Evolutionary conservation across 768 basidiomycete genomes (phyloP).

Genomic region (Boletales sp.): DNA sequence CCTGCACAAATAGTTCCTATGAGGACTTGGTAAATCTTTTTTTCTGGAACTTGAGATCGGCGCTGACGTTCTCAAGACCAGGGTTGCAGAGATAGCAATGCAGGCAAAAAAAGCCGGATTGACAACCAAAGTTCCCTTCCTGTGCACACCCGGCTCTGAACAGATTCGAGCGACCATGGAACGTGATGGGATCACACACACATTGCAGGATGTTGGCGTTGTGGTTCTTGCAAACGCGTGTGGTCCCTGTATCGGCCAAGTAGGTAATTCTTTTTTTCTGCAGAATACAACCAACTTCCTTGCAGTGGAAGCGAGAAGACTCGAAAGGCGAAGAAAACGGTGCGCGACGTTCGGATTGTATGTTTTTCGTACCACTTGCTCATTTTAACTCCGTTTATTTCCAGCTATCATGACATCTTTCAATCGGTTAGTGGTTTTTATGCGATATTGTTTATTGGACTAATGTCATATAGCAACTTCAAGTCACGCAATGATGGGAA

Average conservation of each 20-base stretch:
- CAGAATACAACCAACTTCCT: conserved; percentile 3
- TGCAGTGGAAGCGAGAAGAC: conserved; percentile 89
- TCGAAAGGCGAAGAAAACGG: conserved; percentile 89
- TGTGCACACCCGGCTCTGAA: conserved; percentile 90
- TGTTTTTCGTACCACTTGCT: not conserved
- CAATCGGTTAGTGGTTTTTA: conserved; percentile 61
- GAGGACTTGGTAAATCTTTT: conserved; percentile 73
- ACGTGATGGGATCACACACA: conserved; percentile 81
- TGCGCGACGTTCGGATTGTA: conserved; percentile 30
- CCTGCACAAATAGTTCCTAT: conserved; percentile 99
- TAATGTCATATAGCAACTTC: conserved; percentile 51
- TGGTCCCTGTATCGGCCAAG: conserved; percentile 97
- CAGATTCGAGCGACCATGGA: conserved; percentile 98
- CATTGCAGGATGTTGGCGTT: conserved; percentile 87
- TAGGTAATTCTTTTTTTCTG: conserved; percentile 24
- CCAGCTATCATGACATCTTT: conserved; percentile 94
- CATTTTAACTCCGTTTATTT: not conserved
- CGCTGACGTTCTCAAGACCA: conserved; percentile 51
- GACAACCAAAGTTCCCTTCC: conserved; percentile 78
- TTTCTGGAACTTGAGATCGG: not conserved
- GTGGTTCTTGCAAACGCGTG: conserved; percentile 96
- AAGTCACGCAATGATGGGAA: conserved; percentile 98
- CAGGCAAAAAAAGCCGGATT: conserved; percentile 87
- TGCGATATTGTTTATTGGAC: not conserved
- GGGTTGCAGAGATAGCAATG: conserved; percentile 85